Base-by-base conservation (phyloP, 768 basidiomycete species). In the Hypholoma fasciculare region DNA sequence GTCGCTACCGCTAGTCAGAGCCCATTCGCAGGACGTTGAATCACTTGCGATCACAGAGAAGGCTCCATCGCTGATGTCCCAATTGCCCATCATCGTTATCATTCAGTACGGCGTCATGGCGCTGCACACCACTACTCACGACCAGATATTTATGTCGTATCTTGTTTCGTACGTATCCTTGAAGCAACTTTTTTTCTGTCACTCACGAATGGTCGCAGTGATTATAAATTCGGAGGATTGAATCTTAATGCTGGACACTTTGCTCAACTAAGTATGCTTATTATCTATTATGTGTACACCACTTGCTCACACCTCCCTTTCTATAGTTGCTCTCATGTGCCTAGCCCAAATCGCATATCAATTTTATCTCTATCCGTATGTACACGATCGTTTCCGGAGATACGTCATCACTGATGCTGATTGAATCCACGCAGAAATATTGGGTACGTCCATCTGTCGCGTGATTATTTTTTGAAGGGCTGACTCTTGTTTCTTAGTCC, bases 331-430 rank as follows among this genome's bases (percentile, higher is more conserved):
- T 6, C 65, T 96, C 56, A 96, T 97, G 95, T 96, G 93, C 72
- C 79, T 94, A n/a, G 91, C 87, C 60, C 94, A 96, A 71, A 90
- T 97, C 52, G 85, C 87, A 38, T 96, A 95, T 69, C 95, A 95
- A 67, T 95, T 94, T 68, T 86, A 92, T 67, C 80, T 93, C 37
- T 94, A 94, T 78, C 92, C 92, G 90, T 94, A 67, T 72, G 91
- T 80, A 3, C 6, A 7, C 23, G 30, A 6, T 23, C 13, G 27
- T 27, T n/a, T n/a, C 27, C 16, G 20, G 23, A 1, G 16, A 27
- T 49, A 12, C 12, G 4, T 13, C 51, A 30, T 16, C 9, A n/a
- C 48, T 49, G 16, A 27, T 23, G 1, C 12, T 46, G 5, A 19
- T 13, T 12, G 5, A 6, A 20, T 20, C 27, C 19, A 7, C 49